phyloP scores from a whole-genome alignment of 2,329 filamentous ascomycete genomes.

The Ceratocystiopsis sp. region DNA sequence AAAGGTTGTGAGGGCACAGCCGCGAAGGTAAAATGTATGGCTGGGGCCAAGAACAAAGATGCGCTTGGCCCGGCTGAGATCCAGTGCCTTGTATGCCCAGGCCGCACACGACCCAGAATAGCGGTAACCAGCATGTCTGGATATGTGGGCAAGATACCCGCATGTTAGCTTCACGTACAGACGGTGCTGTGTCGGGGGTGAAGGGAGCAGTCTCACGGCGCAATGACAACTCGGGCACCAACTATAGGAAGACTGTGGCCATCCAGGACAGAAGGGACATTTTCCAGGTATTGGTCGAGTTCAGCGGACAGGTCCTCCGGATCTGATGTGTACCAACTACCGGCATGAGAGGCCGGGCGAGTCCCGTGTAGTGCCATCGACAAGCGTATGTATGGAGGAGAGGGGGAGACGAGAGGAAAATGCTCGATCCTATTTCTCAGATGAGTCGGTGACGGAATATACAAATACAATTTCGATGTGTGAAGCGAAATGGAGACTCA shows the following conservation, averaged over 20 bases:
- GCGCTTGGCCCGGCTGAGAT: conserved; percentile 66
- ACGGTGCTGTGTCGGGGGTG: no score
- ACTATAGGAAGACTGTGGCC: conserved; percentile 46
- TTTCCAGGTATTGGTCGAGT: conserved; percentile 57
- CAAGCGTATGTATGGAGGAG: no score
- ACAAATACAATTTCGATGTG: no score
- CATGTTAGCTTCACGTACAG: no score
- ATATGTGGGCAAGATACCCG: no score
- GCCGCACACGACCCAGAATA: conserved; percentile 88
- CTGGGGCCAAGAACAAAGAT: conserved; percentile 89
- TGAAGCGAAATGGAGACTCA: no score
- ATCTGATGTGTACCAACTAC: conserved; percentile 67
- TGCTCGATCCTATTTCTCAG: no score
- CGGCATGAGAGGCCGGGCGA: conserved; percentile 41
- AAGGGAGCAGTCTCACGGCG: conserved; percentile 48
- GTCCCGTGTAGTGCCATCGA: conserved; percentile 8
- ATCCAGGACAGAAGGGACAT: conserved; percentile 50
- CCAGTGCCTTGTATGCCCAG: conserved; percentile 83
- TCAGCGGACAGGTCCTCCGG: conserved; percentile 42
- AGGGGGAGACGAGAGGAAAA: no score
- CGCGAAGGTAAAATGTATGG: conserved; percentile 66
- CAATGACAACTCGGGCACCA: conserved; percentile 72
- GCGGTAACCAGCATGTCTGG: conserved; percentile 79
- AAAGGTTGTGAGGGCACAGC: conserved; percentile 61
- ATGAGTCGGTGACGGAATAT: no score